These are phyloP conservation scores for Hysterium pulicare DNA, from an alignment of 2,329 filamentous ascomycete genomes.

Conservation along the genomic window DNA sequence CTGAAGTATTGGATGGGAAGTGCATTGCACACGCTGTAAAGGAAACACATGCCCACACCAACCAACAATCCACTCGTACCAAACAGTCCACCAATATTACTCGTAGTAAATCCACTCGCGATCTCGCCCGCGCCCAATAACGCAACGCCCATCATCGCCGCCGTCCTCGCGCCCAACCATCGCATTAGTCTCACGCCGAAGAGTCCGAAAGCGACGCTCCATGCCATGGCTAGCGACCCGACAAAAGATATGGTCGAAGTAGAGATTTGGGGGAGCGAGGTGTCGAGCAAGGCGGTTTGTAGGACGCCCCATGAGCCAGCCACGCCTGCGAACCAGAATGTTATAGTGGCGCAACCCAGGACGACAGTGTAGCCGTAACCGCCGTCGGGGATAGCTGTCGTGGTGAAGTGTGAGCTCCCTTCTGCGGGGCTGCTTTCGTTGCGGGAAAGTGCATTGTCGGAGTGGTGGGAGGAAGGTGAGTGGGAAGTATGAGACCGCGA, in stretches of 20 bases:
- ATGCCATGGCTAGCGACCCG: constrained; percentile 51
- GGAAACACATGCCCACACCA: constrained; percentile 40
- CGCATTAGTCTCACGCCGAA: constrained; percentile 52
- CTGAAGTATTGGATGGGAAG: constrained; percentile 29
- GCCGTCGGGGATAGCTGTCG: constrained; percentile 45
- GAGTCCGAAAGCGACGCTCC: constrained; percentile 52
- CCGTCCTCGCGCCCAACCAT: constrained; percentile 47
- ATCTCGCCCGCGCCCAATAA: constrained; percentile 52
- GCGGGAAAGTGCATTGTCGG: background rate
- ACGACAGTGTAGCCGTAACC: constrained; percentile 59
- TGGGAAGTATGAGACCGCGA: too few relatives aligned
- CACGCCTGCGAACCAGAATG: constrained; percentile 53
- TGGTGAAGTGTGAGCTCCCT: constrained; percentile 15
- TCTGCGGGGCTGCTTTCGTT: background rate
- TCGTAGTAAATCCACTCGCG: constrained; percentile 46
- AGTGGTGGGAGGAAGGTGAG: too few relatives aligned
- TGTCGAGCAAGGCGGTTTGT: constrained; percentile 54
- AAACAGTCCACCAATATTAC: constrained; percentile 49
- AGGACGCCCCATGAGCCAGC: constrained; percentile 60
- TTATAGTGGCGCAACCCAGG: constrained; percentile 47
- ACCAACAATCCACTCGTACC: constrained; percentile 47
- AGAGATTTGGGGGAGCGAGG: constrained; percentile 41
- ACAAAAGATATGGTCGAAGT: constrained; percentile 58
- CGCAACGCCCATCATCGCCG: constrained; percentile 49
- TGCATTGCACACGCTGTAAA: constrained; percentile 21